Base-by-base conservation (phyloP, 2,329 filamentous ascomycete species). In the Epichloe amarillans region DNA sequence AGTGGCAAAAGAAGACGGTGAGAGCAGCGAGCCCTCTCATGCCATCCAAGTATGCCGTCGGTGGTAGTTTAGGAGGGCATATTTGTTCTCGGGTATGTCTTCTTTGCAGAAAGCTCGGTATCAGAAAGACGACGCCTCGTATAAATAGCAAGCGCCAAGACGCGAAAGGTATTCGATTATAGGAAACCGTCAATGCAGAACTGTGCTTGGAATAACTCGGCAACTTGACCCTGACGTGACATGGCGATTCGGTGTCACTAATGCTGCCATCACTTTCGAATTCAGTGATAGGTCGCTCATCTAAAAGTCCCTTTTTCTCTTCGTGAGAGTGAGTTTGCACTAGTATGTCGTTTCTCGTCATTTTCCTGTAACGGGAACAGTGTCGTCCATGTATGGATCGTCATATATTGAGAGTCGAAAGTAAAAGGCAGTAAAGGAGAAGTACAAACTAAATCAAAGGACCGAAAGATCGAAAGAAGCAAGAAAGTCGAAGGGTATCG, bases 31-130 rank as follows among this genome's bases (percentile, higher is more conserved):
- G 61, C 14, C 76, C 76, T 54, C 76, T 71, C 68, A 80, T 74
- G 53, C 76, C 76, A 56, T 80, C 77, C 45, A 80, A 73, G 56
- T 80, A 79, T 7, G 76, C 70, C 8, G 76, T 80, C 15, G 76
- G 75, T 37, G 68, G 61, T n/a, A 74, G 63, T 46, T 68, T 69
- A 23, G 68, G 62, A 4, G 66, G 61, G n/a, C 66, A 66, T 47
- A 65, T 64, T 46, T 68, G 64, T 49, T 72, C 69, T 39, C 69
- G 63, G 36, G 65, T 65, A 52, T 71, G 61, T 30, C 68, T 67
- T 46, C 69, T 66, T 47, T 75, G 73, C 44, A 77, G 56, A 56
- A 77, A 77, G 61, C 71, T 75, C n/a, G 75, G 75, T n/a, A 74
- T 60, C 15, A 78, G 61, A 58, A 76, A 77, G 56, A 73, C 58